These are phyloP conservation scores for Elsinoe fawcettii DNA, from an alignment of 2,329 filamentous ascomycete genomes.

Conservation along the genomic window DNA sequence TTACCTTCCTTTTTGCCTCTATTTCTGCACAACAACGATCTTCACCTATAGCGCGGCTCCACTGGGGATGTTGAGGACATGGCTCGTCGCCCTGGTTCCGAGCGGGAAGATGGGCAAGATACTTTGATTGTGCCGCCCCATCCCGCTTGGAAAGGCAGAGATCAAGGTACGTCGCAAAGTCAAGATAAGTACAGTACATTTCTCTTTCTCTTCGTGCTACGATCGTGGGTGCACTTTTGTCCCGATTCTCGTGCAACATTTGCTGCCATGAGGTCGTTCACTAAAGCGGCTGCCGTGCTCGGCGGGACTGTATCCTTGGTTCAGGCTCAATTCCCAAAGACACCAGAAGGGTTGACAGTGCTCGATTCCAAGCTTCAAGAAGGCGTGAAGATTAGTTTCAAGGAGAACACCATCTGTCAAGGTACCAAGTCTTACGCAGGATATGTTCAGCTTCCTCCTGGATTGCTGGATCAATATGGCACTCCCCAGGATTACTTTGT, in stretches of 20 bases:
- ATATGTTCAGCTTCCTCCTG: conserved; percentile 26
- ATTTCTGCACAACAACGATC: not conserved
- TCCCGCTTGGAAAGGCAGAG: not conserved
- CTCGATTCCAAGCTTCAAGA: conserved; percentile 36
- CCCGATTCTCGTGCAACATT: not conserved
- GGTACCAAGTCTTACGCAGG: conserved; percentile 39
- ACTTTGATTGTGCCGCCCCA: not conserved
- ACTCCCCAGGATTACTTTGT: conserved; percentile 43
- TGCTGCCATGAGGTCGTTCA: not conserved
- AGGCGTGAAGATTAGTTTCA: conserved; percentile 39
- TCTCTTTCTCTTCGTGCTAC: not conserved
- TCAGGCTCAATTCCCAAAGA: conserved; percentile 32
- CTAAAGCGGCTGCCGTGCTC: not conserved
- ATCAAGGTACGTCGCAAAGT: not conserved
- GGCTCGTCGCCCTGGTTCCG: not conserved
- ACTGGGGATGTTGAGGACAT: not conserved
- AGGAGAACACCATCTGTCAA: conserved; percentile 38
- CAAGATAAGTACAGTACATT: not conserved
- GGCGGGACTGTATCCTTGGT: conserved; percentile 6
- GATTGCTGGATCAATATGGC: conserved; percentile 21
- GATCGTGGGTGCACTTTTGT: not conserved
- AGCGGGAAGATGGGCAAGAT: not conserved
- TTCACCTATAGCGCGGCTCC: not conserved
- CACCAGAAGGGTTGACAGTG: conserved; percentile 34
- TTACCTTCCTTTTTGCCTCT: conserved; percentile 11